phyloP scores from a whole-genome alignment of 352 stramenopile species.

The Ophiocytium majus region DNA sequence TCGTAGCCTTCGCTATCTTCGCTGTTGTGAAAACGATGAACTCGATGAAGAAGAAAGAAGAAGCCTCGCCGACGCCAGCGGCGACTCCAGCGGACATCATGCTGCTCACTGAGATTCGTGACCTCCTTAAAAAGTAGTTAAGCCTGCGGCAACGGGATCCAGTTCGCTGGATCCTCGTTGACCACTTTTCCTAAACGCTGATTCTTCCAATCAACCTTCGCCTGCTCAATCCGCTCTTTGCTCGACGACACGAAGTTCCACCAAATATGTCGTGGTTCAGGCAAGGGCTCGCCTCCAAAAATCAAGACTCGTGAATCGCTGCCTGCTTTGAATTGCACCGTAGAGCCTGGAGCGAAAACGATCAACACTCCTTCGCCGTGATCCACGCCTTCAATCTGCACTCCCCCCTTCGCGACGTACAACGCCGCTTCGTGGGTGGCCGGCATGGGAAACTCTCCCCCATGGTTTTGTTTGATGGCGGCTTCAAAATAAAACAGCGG shows the following conservation, averaged over 20 bases:
- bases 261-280: slow-evolving; percentile 4
- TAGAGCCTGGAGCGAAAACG: neutral
- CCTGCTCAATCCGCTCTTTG: neutral
- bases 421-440: neutral
- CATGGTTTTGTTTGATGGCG: neutral
- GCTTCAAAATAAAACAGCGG: neutral
- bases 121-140: too few relatives aligned
- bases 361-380: neutral
- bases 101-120: too few relatives aligned
- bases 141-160: too few relatives aligned
- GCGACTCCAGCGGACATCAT: too few relatives aligned
- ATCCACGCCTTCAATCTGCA: neutral
- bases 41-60: too few relatives aligned
- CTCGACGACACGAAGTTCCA: neutral
- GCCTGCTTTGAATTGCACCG: neutral
- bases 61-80: too few relatives aligned
- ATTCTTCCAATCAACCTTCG: neutral
- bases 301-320: neutral
- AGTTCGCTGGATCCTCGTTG: too few relatives aligned
- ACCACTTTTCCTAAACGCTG: too few relatives aligned
- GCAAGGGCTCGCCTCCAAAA: neutral
- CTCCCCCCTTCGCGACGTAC: neutral
- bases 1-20: too few relatives aligned
- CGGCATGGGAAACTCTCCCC: neutral
- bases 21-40: too few relatives aligned